Base-by-base conservation (phyloP, 345 rosid genomes). In the Erucastrum elatum region DNA sequence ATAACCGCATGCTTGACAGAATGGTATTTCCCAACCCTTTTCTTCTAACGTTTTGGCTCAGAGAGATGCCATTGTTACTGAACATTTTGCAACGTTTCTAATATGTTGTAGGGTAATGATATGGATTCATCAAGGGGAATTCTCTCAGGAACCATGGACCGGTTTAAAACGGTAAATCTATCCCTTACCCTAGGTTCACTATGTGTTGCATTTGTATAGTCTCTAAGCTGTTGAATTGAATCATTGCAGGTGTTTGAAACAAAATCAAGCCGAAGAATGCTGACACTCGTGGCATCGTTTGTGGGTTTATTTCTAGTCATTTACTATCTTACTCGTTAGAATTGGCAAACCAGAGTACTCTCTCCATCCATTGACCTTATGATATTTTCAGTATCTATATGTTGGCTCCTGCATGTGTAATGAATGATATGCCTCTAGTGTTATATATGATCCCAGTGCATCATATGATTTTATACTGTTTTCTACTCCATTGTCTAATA, bases 131-230 rank as follows among this genome's bases (percentile, higher is more conserved):
- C 98, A 25, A 86, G 96, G 79, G 97, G 98, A 64, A 29, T 89
- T 59, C 91, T 92, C 35, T 92, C 97, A 11, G 96, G 98, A 84
- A 94, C 98, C 41, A 94, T 94, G 98, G 97, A 92, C 82, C 88
- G 90, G 64, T 87, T 94, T 78, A 94, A 94, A 87, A 94, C 80
- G 93, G 98, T 92, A 86, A 41, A 70, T 49, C 5, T 41, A 58
- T 9, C 60, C 29, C 8, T 49, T 29, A 3, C 31, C 4, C 13
- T 74, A 68, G 41, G 46, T 59, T 64, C 66, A 3, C 3, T 39
- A 13, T 63, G 61, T 53, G 21, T 31, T 75, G 46, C 29, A 41
- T 4, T 4, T 49, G 16, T 49, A 35, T 25, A 8, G 66, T 72
- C 10, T 76, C 72, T 76, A 58, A 53, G 71, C 26, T 70, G 69